Evolutionary conservation across 805 yeast species (phyloP), one percentile per base, ranked within the genome.

Genomic region (Candida coleopterorum): DNA sequence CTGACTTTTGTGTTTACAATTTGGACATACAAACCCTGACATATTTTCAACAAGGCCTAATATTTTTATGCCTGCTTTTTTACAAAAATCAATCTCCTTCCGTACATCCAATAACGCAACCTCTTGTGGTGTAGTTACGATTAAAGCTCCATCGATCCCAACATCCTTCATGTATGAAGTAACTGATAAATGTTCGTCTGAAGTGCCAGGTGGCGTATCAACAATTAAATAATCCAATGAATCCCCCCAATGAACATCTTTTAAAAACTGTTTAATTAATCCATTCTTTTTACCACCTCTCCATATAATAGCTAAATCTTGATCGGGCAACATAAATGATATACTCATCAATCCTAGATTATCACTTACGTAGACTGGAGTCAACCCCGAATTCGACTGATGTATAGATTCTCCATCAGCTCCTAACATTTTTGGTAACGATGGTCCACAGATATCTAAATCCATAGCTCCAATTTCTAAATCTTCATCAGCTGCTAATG

Each of bases 191-290:
- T 93, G 99, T 57, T 93, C 99, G 60, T 93, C 99, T 0, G 96
- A 83, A 0, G 99, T 93, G 0, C 99, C 98, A 0, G 99, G 99
- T 0, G 98, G 99, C 0, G 99, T 93, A 52, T 93, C 99, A 12
- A 93, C 83, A 11, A 93, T 74, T 46, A 93, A 67, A 52, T 85
- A 93, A 57, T 93, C 97, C 38, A 85, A 60, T 32, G 47, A 60
- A 17, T 73, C 72, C 4, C 95, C 96, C 99, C 99, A 93, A 50
- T 86, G 88, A 2, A 93, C 97, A 49, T 90, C 97, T 53, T 85
- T 87, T 37, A 93, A 67, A 50, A 93, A 93, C 62, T 88, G 96
- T 53, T 93, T 93, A 35, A 93, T 93, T 32, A 93, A 68, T 0
- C 94, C 88, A 49, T 85, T 88, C 62, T 93, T 93, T 65, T 93